Base-by-base conservation (phyloP, 2,329 filamentous ascomycete species). In the Colletotrichum karsti region DNA sequence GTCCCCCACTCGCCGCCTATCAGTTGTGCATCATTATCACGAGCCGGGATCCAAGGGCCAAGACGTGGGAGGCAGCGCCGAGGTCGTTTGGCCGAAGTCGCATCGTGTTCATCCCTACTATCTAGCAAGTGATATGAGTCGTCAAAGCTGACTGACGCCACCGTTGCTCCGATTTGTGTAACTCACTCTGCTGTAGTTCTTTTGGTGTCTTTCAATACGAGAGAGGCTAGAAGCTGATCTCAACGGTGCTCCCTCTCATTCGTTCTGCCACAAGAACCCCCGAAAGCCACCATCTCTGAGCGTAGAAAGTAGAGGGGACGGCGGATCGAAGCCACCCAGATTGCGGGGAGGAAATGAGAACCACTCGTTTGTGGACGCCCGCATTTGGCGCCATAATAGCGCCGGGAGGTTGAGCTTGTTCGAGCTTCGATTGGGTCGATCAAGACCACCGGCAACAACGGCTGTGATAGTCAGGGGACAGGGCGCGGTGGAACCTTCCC, bases 401-500 rank as follows among this genome's bases (percentile, higher is more conserved):
- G 63, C 51, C 63, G 50, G 63, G 63, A 57, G 15, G 35, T 18
- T 44, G 51, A 53, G 42, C 63, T 67, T 51, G 51, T 63, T 67
- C 26, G 59, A 63, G 63, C 28, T n/a, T 57, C 51, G 9, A 63
- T 57, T 67, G 63, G 62, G 63, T 35, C 50, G 63, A 63, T 67
- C 63, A n/a, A 28, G n/a, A 26, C 33, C 50, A 51, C 59, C 63
- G 51, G 58, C 35, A 57, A 20, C 59, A 57, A 51, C 58, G 51
- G 63, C 58, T 30, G 42, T 5, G 35, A 53, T 63, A 50, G 58
- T 63, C 57, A 57, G 59, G 50, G 42, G 42, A 57, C 42, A 30
- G 30, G n/a, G n/a, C 26, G 20, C 51, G 63, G 58, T 37, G 58
- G 8, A 44, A 44, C 13, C 10, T 51, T 51, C 63, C 59, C 35